Conservation (phyloP, 192 early-diverging fungal genomes). For the Coemansia sp. region DNA sequence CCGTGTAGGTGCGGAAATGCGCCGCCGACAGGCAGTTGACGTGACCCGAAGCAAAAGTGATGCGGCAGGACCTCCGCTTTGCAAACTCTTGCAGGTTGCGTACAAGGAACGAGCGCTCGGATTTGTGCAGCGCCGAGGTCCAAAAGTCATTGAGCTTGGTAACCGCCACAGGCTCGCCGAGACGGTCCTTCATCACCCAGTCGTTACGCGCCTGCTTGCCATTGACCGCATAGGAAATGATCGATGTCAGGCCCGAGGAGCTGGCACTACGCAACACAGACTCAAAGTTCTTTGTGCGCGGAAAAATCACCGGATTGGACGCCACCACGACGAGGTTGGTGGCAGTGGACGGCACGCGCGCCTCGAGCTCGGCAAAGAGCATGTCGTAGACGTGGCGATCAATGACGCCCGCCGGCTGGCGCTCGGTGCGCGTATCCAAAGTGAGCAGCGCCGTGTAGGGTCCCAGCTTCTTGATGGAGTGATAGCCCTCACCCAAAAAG, state of each 20-base stretch:
- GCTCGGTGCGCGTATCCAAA: constrained; percentile 76
- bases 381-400: constrained; percentile 65
- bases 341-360: constrained; percentile 58
- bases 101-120: constrained; percentile 70
- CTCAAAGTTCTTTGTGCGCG: constrained; percentile 72
- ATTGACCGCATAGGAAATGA: constrained; percentile 46
- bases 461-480: constrained; percentile 68
- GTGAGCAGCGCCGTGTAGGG: constrained; percentile 68
- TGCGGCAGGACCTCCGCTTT: constrained; percentile 60
- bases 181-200: constrained; percentile 58
- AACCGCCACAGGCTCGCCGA: constrained; percentile 76
- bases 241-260: constrained; percentile 48
- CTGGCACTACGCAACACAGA: constrained; percentile 62
- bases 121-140: constrained; percentile 65
- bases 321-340: constrained; percentile 71
- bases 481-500: constrained; percentile 60
- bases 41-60: constrained; percentile 82
- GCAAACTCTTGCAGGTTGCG: constrained; percentile 70
- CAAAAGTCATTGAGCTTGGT: constrained; percentile 81
- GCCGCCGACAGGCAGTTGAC: constrained; percentile 72
- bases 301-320: constrained; percentile 75
- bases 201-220: constrained; percentile 45
- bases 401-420: constrained; percentile 66
- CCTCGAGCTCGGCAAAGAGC: constrained; percentile 60
- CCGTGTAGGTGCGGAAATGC: constrained; percentile 59